phyloP scores from a whole-genome alignment of 805 yeast genomes.

The Hanseniaspora taiwanica region DNA sequence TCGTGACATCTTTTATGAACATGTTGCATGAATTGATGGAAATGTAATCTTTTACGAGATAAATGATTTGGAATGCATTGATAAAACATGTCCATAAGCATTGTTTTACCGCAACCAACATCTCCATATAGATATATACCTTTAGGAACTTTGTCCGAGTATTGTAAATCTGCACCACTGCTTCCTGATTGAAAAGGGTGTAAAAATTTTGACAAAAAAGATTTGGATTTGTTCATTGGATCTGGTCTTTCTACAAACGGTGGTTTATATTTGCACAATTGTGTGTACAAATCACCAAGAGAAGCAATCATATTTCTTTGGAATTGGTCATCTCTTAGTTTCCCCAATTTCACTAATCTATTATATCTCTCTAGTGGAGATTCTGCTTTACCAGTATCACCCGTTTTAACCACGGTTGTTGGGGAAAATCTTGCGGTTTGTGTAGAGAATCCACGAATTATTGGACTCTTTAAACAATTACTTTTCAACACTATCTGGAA shows the following conservation, averaged over 20 bases:
- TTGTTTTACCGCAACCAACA: constrained; percentile 97
- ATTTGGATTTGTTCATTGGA: constrained; percentile 5
- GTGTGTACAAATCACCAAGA: constrained; percentile 45
- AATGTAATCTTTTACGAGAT: constrained; percentile 73
- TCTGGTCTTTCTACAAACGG: constrained; percentile 44
- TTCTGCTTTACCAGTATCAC: constrained; percentile 1
- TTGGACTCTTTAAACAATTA: not conserved
- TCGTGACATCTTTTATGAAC: constrained; percentile 80
- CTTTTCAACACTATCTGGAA: no score
- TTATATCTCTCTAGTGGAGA: constrained; percentile 44
- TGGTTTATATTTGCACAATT: constrained; percentile 45
- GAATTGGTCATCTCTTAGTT: constrained; percentile 58
- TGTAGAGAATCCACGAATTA: not conserved
- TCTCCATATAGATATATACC: constrained; percentile 94
- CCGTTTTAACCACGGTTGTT: not conserved
- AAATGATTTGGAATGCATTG: constrained; percentile 66
- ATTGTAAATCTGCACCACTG: no score
- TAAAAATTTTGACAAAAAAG: constrained; percentile 3
- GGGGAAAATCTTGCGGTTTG: not conserved
- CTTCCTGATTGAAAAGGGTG: constrained; percentile 7
- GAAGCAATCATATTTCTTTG: constrained; percentile 62
- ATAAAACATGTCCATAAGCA: constrained; percentile 94
- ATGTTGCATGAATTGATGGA: constrained; percentile 94
- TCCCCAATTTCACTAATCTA: constrained; percentile 32
- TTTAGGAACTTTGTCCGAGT: constrained; percentile 38